These are phyloP conservation scores for Hypoxylon lienhwacheense DNA, from an alignment of 495 filamentous ascomycete genomes.

Conservation along the genomic window DNA sequence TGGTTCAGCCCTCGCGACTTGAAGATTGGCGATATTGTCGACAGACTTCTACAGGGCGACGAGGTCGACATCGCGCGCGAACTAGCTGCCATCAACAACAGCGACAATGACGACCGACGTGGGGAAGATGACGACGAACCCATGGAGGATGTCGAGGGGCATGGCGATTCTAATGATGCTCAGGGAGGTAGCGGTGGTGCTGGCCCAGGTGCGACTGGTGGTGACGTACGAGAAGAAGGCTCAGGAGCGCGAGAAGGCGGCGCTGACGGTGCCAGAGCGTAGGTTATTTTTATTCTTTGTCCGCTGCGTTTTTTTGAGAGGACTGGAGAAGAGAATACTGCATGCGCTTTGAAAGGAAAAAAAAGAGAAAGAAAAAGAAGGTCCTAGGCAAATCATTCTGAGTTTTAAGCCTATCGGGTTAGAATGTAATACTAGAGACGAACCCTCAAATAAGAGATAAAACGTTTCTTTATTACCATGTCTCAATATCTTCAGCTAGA, in stretches of 20 bases:
- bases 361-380: constrained; percentile 9
- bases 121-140: constrained; percentile 67
- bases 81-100: constrained; percentile 63
- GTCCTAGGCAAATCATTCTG: constrained; percentile 6
- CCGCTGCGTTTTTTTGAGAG: constrained; percentile 37
- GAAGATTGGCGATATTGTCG: constrained; percentile 81
- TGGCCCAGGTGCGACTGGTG: constrained; percentile 81
- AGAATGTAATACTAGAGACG: constrained; percentile 39
- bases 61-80: constrained; percentile 84
- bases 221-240: constrained; percentile 88
- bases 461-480: constrained; percentile 19
- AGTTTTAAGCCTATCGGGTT: constrained; percentile 12
- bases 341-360: constrained; percentile 28
- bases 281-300: constrained; percentile 66
- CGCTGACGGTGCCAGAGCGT: constrained; percentile 97
- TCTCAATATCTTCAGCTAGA: constrained; percentile 1
- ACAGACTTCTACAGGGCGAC: constrained; percentile 80
- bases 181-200: constrained; percentile 74
- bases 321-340: constrained; percentile 26
- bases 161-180: constrained; percentile 59
- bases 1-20: constrained; percentile 81
- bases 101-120: constrained; percentile 62
- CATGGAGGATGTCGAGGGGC: constrained; percentile 81
- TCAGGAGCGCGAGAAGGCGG: constrained; percentile 85
- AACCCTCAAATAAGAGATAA: constrained; percentile 32